Evolutionary conservation across 2,329 filamentous ascomycete species (phyloP).

Genomic region (Botrytis hyacinthi): DNA sequence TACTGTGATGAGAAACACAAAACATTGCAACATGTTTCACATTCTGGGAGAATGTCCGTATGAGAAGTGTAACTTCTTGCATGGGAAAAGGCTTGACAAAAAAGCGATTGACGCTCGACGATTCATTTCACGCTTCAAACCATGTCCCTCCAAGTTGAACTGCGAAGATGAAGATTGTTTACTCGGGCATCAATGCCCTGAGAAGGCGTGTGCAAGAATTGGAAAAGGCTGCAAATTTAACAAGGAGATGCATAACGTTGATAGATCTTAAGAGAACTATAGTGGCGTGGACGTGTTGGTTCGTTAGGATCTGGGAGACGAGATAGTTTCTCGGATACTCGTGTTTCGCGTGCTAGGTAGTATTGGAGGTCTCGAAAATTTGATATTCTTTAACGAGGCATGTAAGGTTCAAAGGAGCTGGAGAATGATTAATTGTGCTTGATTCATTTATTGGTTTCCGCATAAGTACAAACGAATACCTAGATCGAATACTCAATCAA

Average conservation of each 20-base stretch:
- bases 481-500: neutral
- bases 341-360: neutral
- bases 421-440: neutral
- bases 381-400: neutral
- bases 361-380: neutral
- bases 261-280: constrained; percentile 23
- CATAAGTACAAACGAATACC: neutral
- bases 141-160: constrained; percentile 20
- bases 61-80: constrained; percentile 17
- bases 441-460: neutral
- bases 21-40: constrained; percentile 5
- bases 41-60: constrained; percentile 1
- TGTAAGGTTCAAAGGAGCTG: neutral
- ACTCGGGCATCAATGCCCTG: constrained; percentile 22
- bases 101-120: constrained; percentile 23
- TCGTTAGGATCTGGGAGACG: neutral
- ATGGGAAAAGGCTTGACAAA: constrained; percentile 23
- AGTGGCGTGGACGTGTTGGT: constrained; percentile 9
- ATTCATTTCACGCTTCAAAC: constrained; percentile 21
- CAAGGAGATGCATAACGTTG: constrained; percentile 23
- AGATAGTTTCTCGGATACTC: neutral
- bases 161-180: constrained; percentile 23
- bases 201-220: constrained; percentile 21
- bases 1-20: constrained; percentile 9
- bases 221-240: constrained; percentile 22